Evolutionary conservation across 768 basidiomycete genomes (phyloP), one percentile per base, ranked within the genome.

Genomic region (Suillus occidentalis): DNA sequence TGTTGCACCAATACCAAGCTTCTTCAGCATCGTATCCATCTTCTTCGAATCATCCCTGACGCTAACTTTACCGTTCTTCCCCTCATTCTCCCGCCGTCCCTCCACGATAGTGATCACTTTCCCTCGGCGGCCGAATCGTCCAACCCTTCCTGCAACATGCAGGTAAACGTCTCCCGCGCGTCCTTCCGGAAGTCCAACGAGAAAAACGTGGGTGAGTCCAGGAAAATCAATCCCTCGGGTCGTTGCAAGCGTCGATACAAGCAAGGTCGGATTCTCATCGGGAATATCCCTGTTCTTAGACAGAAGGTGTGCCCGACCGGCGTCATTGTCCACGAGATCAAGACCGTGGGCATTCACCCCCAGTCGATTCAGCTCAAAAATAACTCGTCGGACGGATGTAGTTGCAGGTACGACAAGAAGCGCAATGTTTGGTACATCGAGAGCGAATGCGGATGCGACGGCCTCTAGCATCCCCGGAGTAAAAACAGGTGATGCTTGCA

Each of bases 71-170:
- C 71, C 75, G 36, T 75, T 73, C n/a, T 64, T 71, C 57, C 34
- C 64, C 56, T 72, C 73, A 62, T 71, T 77, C 45, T 71, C 78
- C 61, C 76, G 66, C 28, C 65, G 64, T 65, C 70, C 78, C 56
- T 84, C 82, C 42, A 92, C 73, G 45, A 92, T 78, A 34, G 81
- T 86, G 64, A 93, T 79, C 60, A 91, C 89, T 75, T 85, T 89
- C 18, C 91, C 91, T 25, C 74, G 76, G 50, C 84, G 75, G 53
- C 88, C 87, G 72, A 90, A 89, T 65, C 91, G 83, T 25, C 91
- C 90, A n/a, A 88, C 89, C 14, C 91, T 85, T 16, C 92, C 91
- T 6, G 89, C 86, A 49, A 88, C 77, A 70, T 93, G 91, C 68
- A 87, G 65, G 72, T 93, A 93, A 47, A 80, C 80, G 68, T 89